Conservation (phyloP, 352 stramenopile species). For the Blastocystis hominis region DNA sequence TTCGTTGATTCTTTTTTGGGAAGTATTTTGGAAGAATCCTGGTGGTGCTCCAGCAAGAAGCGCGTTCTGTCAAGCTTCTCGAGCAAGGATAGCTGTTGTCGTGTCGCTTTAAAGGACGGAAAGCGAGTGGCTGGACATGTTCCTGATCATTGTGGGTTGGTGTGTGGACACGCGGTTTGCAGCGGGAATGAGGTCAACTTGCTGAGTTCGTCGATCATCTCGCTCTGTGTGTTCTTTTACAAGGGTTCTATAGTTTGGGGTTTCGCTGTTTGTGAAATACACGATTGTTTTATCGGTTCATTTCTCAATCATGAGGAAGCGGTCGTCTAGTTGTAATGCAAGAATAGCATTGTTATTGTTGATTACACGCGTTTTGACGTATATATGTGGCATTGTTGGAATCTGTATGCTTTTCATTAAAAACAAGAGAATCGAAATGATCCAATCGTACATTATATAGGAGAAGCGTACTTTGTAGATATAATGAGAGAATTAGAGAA, state of each 20-base stretch:
- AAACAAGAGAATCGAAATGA: background rate
- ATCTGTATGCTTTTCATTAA: constrained; percentile 41
- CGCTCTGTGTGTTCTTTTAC: background rate
- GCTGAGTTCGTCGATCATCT: constrained; percentile 20
- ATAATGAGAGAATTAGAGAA: background rate
- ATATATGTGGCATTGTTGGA: constrained; percentile 19
- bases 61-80: background rate
- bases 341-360: background rate
- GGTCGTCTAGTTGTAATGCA: background rate
- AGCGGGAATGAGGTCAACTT: constrained; percentile 1
- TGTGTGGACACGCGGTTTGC: background rate
- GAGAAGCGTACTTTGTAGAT: background rate
- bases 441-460: background rate
- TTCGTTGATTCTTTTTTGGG: constrained; percentile 40
- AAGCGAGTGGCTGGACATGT: background rate
- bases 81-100: background rate
- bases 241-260: background rate
- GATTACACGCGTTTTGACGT: background rate
- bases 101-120: background rate
- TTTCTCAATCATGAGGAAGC: background rate
- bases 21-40: constrained; percentile 16
- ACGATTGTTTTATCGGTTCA: background rate
- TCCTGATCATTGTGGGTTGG: background rate
- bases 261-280: background rate
- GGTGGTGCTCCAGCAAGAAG: background rate